These are phyloP conservation scores for Lachancea waltii DNA, from an alignment of 805 yeast species.

Conservation along the genomic window DNA sequence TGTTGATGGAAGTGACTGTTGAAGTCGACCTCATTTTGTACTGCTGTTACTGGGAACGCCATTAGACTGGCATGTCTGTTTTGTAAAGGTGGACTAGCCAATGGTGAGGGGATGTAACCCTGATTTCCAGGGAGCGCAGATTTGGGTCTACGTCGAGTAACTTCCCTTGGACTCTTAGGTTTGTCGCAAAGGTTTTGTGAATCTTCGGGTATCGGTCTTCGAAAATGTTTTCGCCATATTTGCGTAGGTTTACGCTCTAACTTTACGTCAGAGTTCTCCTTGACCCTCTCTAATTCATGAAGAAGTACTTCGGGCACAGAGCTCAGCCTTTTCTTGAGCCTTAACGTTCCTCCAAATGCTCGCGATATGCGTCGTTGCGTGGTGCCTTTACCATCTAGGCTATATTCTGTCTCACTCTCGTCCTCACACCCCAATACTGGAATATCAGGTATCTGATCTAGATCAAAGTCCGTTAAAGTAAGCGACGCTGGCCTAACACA, in stretches of 20 bases:
- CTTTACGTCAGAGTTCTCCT: not conserved
- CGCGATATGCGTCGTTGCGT: constrained; percentile 8
- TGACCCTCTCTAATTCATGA: constrained; percentile 18
- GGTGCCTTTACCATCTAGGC: too few relatives aligned
- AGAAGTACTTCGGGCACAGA: constrained; percentile 30
- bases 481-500: constrained; percentile 29
- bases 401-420: not conserved
- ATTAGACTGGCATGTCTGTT: not conserved
- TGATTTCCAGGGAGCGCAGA: not conserved
- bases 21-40: not conserved
- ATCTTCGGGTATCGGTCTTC: not conserved
- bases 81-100: constrained; percentile 2
- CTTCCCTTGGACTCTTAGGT: not conserved
- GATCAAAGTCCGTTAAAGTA: constrained; percentile 25
- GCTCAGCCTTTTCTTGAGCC: constrained; percentile 23
- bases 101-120: constrained; percentile 4
- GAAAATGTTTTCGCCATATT: not conserved
- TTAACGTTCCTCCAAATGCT: constrained; percentile 22
- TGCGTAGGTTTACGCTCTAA: not conserved
- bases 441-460: constrained; percentile 21
- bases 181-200: not conserved
- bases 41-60: constrained; percentile 2
- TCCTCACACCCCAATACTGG: not conserved
- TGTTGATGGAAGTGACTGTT: not conserved
- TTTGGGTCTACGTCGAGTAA: not conserved